These are phyloP conservation scores for Phanerodontia chrysosporium DNA, from an alignment of 768 basidiomycete genomes.

Conservation along the genomic window DNA sequence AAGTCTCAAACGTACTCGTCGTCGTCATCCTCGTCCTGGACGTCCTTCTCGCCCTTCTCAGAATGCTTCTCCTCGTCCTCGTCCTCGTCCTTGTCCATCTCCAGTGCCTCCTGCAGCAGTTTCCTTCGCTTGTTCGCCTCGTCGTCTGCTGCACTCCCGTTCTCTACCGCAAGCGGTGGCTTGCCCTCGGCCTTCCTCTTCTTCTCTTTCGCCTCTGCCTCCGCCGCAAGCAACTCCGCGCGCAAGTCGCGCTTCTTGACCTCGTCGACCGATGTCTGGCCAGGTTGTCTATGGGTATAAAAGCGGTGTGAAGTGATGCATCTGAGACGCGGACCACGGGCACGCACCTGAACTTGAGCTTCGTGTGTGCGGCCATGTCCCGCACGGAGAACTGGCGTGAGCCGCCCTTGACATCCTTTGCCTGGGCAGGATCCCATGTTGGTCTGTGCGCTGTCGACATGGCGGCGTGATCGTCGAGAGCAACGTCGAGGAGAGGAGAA, in stretches of 20 bases:
- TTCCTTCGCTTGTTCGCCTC: constrained; percentile 79
- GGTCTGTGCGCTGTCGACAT: constrained; percentile 94
- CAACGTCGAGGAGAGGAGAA: neutral
- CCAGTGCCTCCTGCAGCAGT: constrained; percentile 79
- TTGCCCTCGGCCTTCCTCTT: constrained; percentile 88
- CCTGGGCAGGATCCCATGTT: constrained; percentile 97
- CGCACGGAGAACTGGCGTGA: constrained; percentile 90
- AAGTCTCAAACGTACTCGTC: constrained; percentile 38
- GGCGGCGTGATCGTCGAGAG: neutral
- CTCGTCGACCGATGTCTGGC: constrained; percentile 80
- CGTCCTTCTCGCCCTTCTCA: constrained; percentile 26
- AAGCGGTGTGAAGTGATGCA: neutral
- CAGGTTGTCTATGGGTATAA: constrained; percentile 63
- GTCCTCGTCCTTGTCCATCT: constrained; percentile 87
- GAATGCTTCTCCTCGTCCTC: constrained; percentile 57
- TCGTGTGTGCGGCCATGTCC: constrained; percentile 93
- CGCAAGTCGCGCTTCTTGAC: constrained; percentile 77
- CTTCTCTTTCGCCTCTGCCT: constrained; percentile 82
- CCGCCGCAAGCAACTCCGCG: constrained; percentile 78
- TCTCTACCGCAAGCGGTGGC: constrained; percentile 33
- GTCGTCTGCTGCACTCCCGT: constrained; percentile 53
- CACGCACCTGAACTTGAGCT: constrained; percentile 91
- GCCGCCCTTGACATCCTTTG: constrained; percentile 85
- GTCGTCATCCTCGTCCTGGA: constrained; percentile 30
- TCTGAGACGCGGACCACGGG: neutral